Base-by-base conservation (phyloP, 2,329 filamentous ascomycete species). In the Drechslera avenae region DNA sequence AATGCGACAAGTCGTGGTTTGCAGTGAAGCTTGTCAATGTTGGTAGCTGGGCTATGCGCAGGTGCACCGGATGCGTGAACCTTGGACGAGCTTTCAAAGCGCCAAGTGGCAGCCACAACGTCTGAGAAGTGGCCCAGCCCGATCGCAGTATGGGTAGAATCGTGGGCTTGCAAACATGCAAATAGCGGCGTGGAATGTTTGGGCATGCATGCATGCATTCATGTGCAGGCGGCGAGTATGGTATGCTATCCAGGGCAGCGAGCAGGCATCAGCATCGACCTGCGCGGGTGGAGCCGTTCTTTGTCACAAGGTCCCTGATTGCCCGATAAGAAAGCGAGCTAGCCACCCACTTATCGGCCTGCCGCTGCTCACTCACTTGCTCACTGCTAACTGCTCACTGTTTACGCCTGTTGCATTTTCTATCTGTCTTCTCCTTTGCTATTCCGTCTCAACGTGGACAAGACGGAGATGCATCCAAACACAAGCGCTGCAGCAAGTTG, bases 91-190 rank as follows among this genome's bases (percentile, higher is more conserved):
- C 26, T 9, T 28, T 13, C 48, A 57, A 57, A 59, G 50, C 50
- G 56, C 56, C 54, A 54, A 63, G 57, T 57, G 61, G 60, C 62
- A 63, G 54, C 52, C 62, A 52, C 58, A 39, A 57, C 40, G 51
- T 50, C 41, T 40, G 46, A 40, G 45, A 37, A 3, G 31, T 41
- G 16, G 32, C 17, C 4, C 37, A 14, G 26, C 44, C 46, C 52
- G 47, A 54, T 47, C 48, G 45, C 31, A 39, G 37, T 36, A 43
- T 19, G n/a, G 30, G 23, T 19, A 23, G 14, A 43, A 19, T 10
- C 26, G 8, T 14, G 21, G 10, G 4, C 32, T 34, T 17, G 21
- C 34, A 37, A 6, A 17, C 0, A 23, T 19, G 21, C 21, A 31
- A 3, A 21, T 31, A 28, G 26, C 9, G 21, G 21, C 5, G 21